phyloP scores from a whole-genome alignment of 2,329 filamentous ascomycete species.

The Furcasterigmium furcatum region DNA sequence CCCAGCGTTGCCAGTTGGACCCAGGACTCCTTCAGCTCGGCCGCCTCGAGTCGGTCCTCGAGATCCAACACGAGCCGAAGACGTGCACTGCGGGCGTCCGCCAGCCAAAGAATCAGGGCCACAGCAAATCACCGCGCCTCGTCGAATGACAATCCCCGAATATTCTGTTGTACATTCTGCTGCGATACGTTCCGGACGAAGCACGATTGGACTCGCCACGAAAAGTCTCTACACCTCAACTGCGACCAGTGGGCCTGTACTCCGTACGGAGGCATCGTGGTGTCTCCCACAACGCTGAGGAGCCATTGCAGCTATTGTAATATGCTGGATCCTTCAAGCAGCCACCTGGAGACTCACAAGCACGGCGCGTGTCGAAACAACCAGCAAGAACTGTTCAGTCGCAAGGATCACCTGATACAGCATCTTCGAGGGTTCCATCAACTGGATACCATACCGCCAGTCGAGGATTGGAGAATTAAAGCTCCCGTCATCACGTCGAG shows the following conservation, averaged over 20 bases:
- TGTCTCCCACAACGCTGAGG: conserved; percentile 14
- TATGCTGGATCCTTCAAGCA: conserved; percentile 12
- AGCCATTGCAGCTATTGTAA: conserved; percentile 20
- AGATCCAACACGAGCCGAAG: too few species aligned
- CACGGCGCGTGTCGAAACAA: conserved; percentile 10
- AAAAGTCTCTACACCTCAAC: conserved; percentile 41
- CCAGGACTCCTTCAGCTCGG: neutral
- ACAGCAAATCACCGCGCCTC: neutral
- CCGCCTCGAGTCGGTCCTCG: too few species aligned
- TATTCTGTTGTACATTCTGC: conserved; percentile 41
- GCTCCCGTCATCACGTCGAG: conserved; percentile 17
- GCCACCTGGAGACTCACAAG: conserved; percentile 19
- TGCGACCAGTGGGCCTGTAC: conserved; percentile 43
- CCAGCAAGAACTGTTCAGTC: conserved; percentile 16
- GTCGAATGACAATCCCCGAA: neutral
- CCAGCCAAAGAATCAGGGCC: neutral
- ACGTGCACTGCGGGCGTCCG: too few species aligned
- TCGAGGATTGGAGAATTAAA: conserved; percentile 23
- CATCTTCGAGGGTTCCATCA: conserved; percentile 23
- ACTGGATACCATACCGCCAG: conserved; percentile 35
- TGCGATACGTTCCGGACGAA: conserved; percentile 40
- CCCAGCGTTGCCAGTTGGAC: too few species aligned
- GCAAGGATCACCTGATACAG: conserved; percentile 26
- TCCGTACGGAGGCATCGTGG: conserved; percentile 14
- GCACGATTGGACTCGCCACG: conserved; percentile 46